Percentiles rank a stretch among this genome's conserved stretches.
Conservation (phyloP, 495 filamentous ascomycete species). For the Penicillium waksmanii region DNA sequence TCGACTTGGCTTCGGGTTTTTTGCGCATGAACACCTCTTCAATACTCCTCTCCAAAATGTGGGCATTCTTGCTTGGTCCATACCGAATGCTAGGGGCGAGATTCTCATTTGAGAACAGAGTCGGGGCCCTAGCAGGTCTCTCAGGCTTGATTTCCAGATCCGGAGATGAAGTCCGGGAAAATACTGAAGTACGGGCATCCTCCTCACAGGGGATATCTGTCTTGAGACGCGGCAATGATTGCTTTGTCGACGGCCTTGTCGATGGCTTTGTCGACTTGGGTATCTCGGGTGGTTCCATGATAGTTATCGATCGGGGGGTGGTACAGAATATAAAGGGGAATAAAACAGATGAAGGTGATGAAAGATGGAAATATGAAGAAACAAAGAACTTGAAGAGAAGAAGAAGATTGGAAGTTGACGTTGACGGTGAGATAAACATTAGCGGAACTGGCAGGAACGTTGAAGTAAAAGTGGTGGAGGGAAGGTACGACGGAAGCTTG, state of each 20-base stretch:
- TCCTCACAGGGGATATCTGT: constrained; percentile 18
- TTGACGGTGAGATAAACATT: too few species aligned
- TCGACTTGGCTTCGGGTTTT: constrained; percentile 36
- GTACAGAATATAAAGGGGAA: too few species aligned
- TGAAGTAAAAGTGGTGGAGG: too few species aligned
- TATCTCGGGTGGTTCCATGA: constrained; percentile 3
- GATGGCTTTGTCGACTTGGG: constrained; percentile 16
- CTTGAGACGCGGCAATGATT: constrained; percentile 20
- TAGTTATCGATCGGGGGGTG: too few species aligned
- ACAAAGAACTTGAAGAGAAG: too few species aligned
- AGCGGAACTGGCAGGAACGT: too few species aligned
- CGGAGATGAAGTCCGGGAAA: background rate
- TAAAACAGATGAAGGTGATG: too few species aligned
- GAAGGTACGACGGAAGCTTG: too few species aligned
- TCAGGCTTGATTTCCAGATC: constrained; percentile 10
- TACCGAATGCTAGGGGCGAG: constrained; percentile 12
- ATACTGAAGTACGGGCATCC: constrained; percentile 3
- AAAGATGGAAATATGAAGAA: too few species aligned
- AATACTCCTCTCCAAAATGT: constrained; percentile 13
- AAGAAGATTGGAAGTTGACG: too few species aligned
- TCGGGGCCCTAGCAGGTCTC: constrained; percentile 15
- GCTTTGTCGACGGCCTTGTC: too few species aligned
- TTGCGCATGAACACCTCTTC: constrained; percentile 31
- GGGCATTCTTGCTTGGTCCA: constrained; percentile 20
- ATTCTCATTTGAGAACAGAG: constrained; percentile 34